Percentiles rank a stretch among this genome's conserved stretches.
Conservation (phyloP, 1,284 basidiomycete genomes). For the Somion occarium region DNA sequence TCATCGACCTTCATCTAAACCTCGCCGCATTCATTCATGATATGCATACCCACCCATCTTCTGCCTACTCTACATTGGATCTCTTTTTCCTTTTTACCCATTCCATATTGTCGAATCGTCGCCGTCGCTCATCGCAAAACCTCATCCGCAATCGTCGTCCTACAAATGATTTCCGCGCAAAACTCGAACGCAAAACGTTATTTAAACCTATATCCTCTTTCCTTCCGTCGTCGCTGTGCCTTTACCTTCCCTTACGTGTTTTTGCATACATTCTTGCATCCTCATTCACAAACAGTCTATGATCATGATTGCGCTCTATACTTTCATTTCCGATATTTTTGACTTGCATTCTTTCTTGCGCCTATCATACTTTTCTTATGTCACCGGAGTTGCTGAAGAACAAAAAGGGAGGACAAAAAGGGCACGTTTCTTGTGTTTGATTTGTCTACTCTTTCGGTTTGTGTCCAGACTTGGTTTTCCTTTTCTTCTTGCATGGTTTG, state of each 20-base stretch:
- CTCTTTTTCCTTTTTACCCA: background rate
- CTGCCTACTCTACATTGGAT: background rate
- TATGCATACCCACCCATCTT: background rate
- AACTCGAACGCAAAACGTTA: background rate
- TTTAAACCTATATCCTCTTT: constrained; percentile 4
- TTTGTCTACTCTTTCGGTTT: background rate
- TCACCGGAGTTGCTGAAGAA: no score
- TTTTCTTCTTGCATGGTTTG: no score
- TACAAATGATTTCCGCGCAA: background rate
- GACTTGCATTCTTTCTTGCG: background rate
- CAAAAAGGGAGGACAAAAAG: no score
- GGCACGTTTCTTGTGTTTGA: no score
- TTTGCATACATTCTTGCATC: no score
- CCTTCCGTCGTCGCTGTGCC: constrained; percentile 8
- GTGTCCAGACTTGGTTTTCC: background rate
- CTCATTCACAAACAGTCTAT: no score
- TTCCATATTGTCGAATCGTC: no score
- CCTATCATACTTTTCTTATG: background rate
- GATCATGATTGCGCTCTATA: no score
- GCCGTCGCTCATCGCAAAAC: no score
- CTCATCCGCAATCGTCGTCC: background rate
- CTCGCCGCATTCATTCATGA: no score
- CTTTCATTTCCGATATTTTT: constrained; percentile 2
- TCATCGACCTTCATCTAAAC: no score
- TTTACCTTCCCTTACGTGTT: no score